Evolutionary conservation across 2,329 filamentous ascomycete genomes (phyloP).

Genomic region (Ascochyta fabae): DNA sequence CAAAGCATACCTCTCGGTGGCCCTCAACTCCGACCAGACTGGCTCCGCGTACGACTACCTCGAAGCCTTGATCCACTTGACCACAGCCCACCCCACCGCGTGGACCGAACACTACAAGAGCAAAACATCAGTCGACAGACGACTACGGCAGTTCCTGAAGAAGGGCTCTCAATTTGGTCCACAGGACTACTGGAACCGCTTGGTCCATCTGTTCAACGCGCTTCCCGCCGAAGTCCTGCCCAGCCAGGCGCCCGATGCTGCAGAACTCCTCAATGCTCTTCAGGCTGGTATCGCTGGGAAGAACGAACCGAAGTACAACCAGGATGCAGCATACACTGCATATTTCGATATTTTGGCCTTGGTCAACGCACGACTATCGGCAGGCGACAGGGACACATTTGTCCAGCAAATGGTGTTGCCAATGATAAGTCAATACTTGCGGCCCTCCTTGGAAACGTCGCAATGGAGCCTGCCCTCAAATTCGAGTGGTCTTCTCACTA

Average conservation of each 20-base stretch:
- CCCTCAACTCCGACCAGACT: constrained; percentile 73
- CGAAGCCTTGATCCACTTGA: constrained; percentile 70
- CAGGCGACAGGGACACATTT: constrained; percentile 57
- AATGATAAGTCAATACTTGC: constrained; percentile 61
- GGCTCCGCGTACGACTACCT: constrained; percentile 77
- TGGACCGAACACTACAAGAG: constrained; percentile 73
- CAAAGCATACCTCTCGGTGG: constrained; percentile 74
- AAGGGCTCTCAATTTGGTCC: constrained; percentile 83
- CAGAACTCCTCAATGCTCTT: constrained; percentile 70
- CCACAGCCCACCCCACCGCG: constrained; percentile 67
- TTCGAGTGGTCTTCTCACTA: constrained; percentile 47
- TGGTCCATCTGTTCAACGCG: constrained; percentile 66
- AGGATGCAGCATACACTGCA: constrained; percentile 72
- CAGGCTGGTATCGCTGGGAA: constrained; percentile 73
- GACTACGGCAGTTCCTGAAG: constrained; percentile 75
- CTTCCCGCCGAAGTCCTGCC: constrained; percentile 66
- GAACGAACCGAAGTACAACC: constrained; percentile 75
- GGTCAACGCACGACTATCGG: constrained; percentile 50
- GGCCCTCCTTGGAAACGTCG: constrained; percentile 52
- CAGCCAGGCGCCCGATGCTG: constrained; percentile 59
- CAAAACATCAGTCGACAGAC: constrained; percentile 62
- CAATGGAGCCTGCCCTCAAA: constrained; percentile 60
- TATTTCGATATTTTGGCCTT: constrained; percentile 70
- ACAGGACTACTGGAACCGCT: constrained; percentile 73
- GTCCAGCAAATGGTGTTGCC: constrained; percentile 58